Base-by-base conservation (phyloP, 179 eudicot species). In the Dionaea muscipula region DNA sequence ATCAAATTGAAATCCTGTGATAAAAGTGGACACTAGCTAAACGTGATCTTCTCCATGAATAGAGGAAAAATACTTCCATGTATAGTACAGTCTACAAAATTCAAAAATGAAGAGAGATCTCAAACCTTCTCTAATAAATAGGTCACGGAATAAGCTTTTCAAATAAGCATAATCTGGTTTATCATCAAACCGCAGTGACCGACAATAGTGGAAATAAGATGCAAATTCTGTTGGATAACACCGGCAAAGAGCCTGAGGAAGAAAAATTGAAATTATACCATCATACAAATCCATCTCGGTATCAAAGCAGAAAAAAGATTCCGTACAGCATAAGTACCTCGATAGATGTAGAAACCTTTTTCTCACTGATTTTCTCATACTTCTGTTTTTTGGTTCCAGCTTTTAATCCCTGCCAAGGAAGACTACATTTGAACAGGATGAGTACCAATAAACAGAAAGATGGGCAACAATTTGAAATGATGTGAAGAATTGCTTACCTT, bases 1-100 rank as follows among this genome's bases (percentile, higher is more conserved):
- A 68, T 84, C 94, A 73, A 79, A 84, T 72, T 84, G 94, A 64
- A 84, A 84, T 26, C 94, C 94, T 84, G 79, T 7, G 55, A 25
- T 25, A 60, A 27, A 65, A 61, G 57, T 15, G 56, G 23, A 38
- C 12, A 58, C 0, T 4, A 0, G 19, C 18, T 14, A 9, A 4
- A 11, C 33, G 35, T 25, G n/a, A 17, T 25, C 0, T 23, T 12
- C 33, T 47, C 27, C 22, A 57, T 4, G 24, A 18, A 3, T 45
- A 35, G 22, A 13, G 14, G 47, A 21, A 44, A n/a, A 47, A 6
- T 57, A 46, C 16, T 43, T 43, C 15, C 26, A 6, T 26, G 26
- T 51, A 19, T 6, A 41, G 18, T 27, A 43, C 2, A 16, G 47
- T 15, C 9, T 0, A 19, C 3, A 7, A 18, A 15, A n/a, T 4